Base-by-base conservation (phyloP, 192 early-diverging fungal species). In the Entomortierella chlamydospora region DNA sequence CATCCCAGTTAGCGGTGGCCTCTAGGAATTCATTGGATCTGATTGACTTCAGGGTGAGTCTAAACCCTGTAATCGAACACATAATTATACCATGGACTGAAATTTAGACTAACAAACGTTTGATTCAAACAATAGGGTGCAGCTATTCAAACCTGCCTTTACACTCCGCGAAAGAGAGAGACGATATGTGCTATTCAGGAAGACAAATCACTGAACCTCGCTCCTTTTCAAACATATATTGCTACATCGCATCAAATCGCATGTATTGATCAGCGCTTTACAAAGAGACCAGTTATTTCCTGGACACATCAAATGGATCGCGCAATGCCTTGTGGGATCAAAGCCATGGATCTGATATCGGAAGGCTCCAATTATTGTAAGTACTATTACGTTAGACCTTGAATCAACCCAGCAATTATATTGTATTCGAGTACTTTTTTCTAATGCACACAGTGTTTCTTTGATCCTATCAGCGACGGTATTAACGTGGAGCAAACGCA, bases 191-290 rank as follows among this genome's bases (percentile, higher is more conserved):
- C 61, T 26, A 50, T 73, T 25, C 71, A 73, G 50, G 71, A 73
- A 57, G 51, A 61, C 28, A 17, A 20, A 4, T n/a, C 13, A 1
- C 53, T 57, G 1, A 2, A 31, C 8, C 30, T 52, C 11, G 39
- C 63, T 7, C 71, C 71, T 15, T 73, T 73, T 20, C 63, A 65
- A 12, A 64, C 55, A n/a, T 73, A 64, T 23, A 43, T 73, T 37
- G 71, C 71, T 23, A 65, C 71, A 2, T 65, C 71, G 8, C 62
- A 60, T 20, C 71, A 73, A 28, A 41, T 73, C 17, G 63, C 63
- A 15, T 65, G 62, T 18, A 59, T 73, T 49, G 71, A 73, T 57
- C 61, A 73, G 49, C 56, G 71, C 18, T 73, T 57, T 37, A 20
- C 71, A 18, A 73, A 73, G n/a, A 31, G 56, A 37, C 57, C 71